A percentile compares a stretch with the other conserved stretches of the same genome.
phyloP scores from a whole-genome alignment of 164 flowering plant species.

The Umbellularia californica region DNA sequence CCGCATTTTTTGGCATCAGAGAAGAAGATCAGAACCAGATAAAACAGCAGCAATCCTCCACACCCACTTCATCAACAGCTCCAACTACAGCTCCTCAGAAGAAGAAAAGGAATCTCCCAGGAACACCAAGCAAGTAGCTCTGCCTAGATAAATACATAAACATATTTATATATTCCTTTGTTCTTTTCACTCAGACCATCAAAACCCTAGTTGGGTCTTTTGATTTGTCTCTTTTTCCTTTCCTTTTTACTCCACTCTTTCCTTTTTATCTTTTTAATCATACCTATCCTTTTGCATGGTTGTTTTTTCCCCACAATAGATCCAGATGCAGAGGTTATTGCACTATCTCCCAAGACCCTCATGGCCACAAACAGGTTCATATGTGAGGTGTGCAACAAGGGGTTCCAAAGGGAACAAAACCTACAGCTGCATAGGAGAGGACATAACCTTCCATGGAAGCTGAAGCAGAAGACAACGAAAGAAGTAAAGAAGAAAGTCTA shows the following conservation, averaged over 20 bases:
- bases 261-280: neutral
- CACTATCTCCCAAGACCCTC: constrained; percentile 82
- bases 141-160: constrained; percentile 3
- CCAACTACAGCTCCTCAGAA: constrained; percentile 38
- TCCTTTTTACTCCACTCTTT: neutral
- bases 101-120: constrained; percentile 75
- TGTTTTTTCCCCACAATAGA: constrained; percentile 34
- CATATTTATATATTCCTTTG: neutral
- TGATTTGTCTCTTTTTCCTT: neutral
- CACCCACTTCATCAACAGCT: constrained; percentile 39
- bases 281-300: constrained; percentile 10
- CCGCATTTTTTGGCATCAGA: constrained; percentile 37
- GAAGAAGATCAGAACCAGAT: constrained; percentile 49
- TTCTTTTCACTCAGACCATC: neutral
- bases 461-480: constrained; percentile 72
- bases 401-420: constrained; percentile 91
- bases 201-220: constrained; percentile 3
- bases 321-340: constrained; percentile 90
- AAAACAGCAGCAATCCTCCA: constrained; percentile 23
- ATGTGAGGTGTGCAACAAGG: constrained; percentile 91
- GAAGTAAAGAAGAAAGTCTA: constrained; percentile 74
- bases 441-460: constrained; percentile 91
- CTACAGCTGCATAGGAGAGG: constrained; percentile 93
- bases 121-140: constrained; percentile 75
- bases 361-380: constrained; percentile 92